Conservation (phyloP, 2,329 filamentous ascomycete species). For the Cadophora malorum region DNA sequence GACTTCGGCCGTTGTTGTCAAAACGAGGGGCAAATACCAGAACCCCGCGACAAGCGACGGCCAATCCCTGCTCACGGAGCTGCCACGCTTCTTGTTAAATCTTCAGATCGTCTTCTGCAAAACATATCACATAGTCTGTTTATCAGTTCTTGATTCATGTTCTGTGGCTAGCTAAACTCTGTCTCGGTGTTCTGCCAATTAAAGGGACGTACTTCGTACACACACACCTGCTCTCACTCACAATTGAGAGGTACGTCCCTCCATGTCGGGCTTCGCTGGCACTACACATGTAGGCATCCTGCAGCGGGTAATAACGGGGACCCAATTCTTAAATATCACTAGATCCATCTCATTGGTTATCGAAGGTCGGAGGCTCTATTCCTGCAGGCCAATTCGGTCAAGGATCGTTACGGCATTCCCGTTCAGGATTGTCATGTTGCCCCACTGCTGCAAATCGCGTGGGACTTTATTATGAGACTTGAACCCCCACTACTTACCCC, state of each 20-base stretch:
- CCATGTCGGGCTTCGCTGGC: conserved; percentile 3
- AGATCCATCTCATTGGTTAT: not conserved
- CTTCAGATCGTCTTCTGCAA: not conserved
- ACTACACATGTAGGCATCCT: conserved; percentile 7
- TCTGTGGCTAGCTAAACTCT: not conserved
- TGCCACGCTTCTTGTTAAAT: conserved; percentile 19
- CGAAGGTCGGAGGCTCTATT: conserved; percentile 5
- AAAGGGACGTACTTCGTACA: not conserved
- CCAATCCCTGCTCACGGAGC: conserved; percentile 22
- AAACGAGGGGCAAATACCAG: conserved; percentile 12
- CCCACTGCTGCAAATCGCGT: conserved; percentile 8
- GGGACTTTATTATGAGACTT: not conserved
- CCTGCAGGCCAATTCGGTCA: not conserved
- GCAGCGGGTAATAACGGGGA: conserved; percentile 9
- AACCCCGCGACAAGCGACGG: conserved; percentile 22
- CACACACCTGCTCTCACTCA: not conserved
- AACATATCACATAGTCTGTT: not conserved
- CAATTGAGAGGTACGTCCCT: not conserved
- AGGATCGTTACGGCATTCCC: conserved; percentile 13
- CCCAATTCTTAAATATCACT: not conserved
- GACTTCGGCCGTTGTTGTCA: conserved; percentile 14
- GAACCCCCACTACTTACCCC: conserved; percentile 7
- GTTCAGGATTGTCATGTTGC: not conserved
- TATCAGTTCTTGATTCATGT: conserved; percentile 13
- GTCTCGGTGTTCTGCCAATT: not conserved